Conservation (phyloP, 805 yeast genomes). For the Wickerhamomyces chambardii region DNA sequence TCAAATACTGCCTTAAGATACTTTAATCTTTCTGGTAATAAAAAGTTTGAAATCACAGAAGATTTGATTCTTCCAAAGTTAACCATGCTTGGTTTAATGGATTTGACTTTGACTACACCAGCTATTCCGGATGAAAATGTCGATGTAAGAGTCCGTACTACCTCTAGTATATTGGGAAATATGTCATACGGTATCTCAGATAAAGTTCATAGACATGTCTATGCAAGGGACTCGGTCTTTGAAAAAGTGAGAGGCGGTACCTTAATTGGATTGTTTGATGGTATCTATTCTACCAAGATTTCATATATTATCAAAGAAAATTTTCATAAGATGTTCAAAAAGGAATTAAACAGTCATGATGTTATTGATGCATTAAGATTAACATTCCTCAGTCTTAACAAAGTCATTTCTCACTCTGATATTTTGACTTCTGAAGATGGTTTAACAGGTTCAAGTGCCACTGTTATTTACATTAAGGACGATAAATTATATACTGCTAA, state of each 20-base stretch:
- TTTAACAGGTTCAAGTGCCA: conserved; percentile 75
- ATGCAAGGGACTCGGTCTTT: conserved; percentile 76
- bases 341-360: conserved; percentile 46
- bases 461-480: conserved; percentile 72
- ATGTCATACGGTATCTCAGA: conserved; percentile 92
- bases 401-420: conserved; percentile 52
- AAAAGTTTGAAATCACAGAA: conserved; percentile 80
- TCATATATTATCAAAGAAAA: conserved; percentile 67
- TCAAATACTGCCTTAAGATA: conserved; percentile 68
- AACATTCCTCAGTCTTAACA: conserved; percentile 71
- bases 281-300: conserved; percentile 56
- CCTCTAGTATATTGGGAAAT: conserved; percentile 69
- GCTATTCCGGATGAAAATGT: conserved; percentile 83
- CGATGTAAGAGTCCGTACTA: conserved; percentile 81
- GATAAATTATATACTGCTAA: conserved; percentile 71
- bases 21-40: conserved; percentile 88
- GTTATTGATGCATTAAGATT: conserved; percentile 73
- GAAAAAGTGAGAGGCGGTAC: conserved; percentile 82
- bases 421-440: conserved; percentile 57
- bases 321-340: conserved; percentile 58
- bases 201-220: conserved; percentile 61
- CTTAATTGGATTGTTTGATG: conserved; percentile 79
- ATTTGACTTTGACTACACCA: conserved; percentile 85
- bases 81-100: conserved; percentile 80
- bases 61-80: conserved; percentile 71